phyloP scores from a whole-genome alignment of 768 basidiomycete genomes.

The Russula sp. region DNA sequence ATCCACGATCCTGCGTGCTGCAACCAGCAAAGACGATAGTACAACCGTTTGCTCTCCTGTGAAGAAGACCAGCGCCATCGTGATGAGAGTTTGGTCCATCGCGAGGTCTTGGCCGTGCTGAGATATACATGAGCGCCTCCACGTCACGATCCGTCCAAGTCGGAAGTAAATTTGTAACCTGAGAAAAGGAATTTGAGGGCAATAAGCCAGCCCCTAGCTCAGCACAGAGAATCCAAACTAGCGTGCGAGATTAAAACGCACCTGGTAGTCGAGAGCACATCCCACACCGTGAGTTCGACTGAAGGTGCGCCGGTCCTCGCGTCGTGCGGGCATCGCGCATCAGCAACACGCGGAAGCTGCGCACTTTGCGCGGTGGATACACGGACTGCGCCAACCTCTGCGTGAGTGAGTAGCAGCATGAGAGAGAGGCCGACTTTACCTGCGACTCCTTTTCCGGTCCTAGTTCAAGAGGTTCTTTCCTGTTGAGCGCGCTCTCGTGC shows the following conservation, averaged over 20 bases:
- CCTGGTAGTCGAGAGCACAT: slow-evolving; percentile 25
- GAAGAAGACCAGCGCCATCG: background rate
- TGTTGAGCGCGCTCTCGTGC: slow-evolving; percentile 48
- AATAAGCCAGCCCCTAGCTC: background rate
- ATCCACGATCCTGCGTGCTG: background rate
- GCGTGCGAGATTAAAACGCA: background rate
- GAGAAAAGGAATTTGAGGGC: background rate
- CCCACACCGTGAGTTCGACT: slow-evolving; percentile 29
- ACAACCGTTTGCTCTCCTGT: background rate
- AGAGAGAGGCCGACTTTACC: slow-evolving; percentile 42
- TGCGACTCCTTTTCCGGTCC: slow-evolving; percentile 73
- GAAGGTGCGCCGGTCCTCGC: slow-evolving; percentile 22
- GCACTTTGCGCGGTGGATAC: slow-evolving; percentile 30
- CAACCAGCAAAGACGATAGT: background rate
- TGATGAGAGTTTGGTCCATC: slow-evolving; percentile 47
- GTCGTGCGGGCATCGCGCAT: slow-evolving; percentile 24
- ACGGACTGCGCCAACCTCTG: slow-evolving; percentile 10
- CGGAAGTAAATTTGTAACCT: slow-evolving; percentile 70
- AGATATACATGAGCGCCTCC: slow-evolving; percentile 66
- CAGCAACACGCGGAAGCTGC: slow-evolving; percentile 24
- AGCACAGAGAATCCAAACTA: background rate
- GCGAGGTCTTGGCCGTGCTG: slow-evolving; percentile 60
- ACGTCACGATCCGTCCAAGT: slow-evolving; percentile 61
- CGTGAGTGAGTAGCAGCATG: background rate
- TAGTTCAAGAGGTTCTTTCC: slow-evolving; percentile 50